Base-by-base conservation (phyloP, 805 yeast genomes). In the Teunomyces pallodes region DNA sequence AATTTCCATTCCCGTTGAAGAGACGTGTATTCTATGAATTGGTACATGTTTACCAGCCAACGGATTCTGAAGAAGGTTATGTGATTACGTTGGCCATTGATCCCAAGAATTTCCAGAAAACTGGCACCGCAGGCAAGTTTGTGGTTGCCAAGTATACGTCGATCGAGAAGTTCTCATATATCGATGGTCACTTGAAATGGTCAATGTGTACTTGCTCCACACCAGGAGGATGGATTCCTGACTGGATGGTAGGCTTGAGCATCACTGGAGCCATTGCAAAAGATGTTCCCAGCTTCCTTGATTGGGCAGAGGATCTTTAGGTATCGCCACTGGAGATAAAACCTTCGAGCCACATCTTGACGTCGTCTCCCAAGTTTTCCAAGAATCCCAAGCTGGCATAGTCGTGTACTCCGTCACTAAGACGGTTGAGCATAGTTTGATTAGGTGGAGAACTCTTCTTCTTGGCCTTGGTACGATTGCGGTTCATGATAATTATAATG, bases 361-460 rank as follows among this genome's bases (percentile, higher is more conserved):
- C 75, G 51, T 73, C 77, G 20, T 69, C 74, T 1, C 76, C 75
- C 30, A 73, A 55, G 50, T 64, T 73, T 13, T 72, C 76, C 14
- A 73, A 49, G 46, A 73, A 69, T 27, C 74, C 75, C 9, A 70
- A 57, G 26, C 62, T 55, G 9, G 67, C 63, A 46, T 64, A 64
- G 12, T 61, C 68, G n/a, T 55, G 54, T 7, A 64, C 61, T n/a
- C 62, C 60, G 32, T 60, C 63, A 1, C 61, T 56, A 4, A 57
- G 50, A 20, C 51, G 49, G 39, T 48, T 40, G 6, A 58, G 42
- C 20, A 52, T 45, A 12, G 35, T 47, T 42, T 9, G 36, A 32
- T 16, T 24, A 27, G 24, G 33, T 39, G 48, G 16, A 14, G 49
- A 14, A n/a, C 42, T 45, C 42, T 43, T 55, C 50, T 40, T 53